Evolutionary conservation across 1,139 yeast genomes (phyloP).

Genomic region (Saccharomyces hybrid): DNA sequence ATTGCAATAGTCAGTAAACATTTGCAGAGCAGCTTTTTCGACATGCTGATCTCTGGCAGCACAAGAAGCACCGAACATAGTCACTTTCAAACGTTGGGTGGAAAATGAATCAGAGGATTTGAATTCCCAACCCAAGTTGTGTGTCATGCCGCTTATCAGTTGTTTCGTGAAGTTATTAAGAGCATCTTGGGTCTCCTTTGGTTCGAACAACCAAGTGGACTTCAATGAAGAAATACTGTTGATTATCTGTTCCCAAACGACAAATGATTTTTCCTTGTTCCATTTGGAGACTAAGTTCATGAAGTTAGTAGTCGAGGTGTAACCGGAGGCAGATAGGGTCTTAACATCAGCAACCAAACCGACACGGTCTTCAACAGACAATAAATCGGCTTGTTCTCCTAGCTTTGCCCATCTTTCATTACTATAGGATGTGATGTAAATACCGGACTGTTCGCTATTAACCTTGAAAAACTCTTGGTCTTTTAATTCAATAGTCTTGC

Average conservation of each 20-base stretch:
- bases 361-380: slow-evolving; percentile 76
- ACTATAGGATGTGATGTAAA: slow-evolving; percentile 73
- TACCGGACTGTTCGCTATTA: slow-evolving; percentile 77
- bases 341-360: slow-evolving; percentile 81
- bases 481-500: slow-evolving; percentile 40
- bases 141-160: slow-evolving; percentile 52
- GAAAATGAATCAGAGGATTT: slow-evolving; percentile 55
- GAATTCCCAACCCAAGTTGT: slow-evolving; percentile 65
- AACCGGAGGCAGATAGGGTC: slow-evolving; percentile 66
- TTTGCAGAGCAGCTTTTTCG: slow-evolving; percentile 44
- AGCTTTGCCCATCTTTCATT: slow-evolving; percentile 67
- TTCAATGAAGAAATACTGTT: slow-evolving; percentile 48
- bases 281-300: slow-evolving; percentile 59
- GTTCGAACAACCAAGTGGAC: slow-evolving; percentile 66
- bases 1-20: slow-evolving; percentile 50
- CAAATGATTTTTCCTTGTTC: slow-evolving; percentile 60
- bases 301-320: slow-evolving; percentile 57
- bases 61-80: slow-evolving; percentile 65
- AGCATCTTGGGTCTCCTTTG: slow-evolving; percentile 45
- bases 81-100: slow-evolving; percentile 66
- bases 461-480: slow-evolving; percentile 53
- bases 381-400: slow-evolving; percentile 64
- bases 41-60: slow-evolving; percentile 49
- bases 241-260: slow-evolving; percentile 72
- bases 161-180: slow-evolving; percentile 52